phyloP scores from a whole-genome alignment of 306 rosid species.

The Styphnolobium japonicum region DNA sequence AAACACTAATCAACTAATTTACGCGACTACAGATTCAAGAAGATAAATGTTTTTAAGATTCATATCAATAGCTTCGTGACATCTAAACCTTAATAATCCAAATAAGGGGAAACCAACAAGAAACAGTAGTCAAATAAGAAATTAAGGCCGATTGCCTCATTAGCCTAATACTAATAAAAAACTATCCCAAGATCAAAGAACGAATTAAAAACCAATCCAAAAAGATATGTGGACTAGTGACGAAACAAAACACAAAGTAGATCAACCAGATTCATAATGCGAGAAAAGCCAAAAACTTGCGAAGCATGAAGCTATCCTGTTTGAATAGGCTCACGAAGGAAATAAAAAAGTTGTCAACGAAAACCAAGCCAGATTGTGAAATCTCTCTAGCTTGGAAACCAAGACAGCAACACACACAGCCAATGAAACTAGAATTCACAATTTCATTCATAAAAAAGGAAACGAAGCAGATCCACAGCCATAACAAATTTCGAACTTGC shows the following conservation, averaged over 20 bases:
- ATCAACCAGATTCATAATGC: neutral
- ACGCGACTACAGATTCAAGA: neutral
- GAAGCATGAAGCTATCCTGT: neutral
- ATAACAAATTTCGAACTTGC: neutral
- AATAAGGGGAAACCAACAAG: neutral
- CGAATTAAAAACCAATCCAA: neutral
- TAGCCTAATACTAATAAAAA: neutral
- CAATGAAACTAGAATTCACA: neutral
- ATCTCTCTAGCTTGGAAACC: neutral
- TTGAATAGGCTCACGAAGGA: neutral
- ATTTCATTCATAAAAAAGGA: neutral
- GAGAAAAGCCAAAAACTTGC: neutral
- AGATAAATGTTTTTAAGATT: neutral
- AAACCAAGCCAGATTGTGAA: constrained; percentile 3
- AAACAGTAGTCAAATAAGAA: neutral
- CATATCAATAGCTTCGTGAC: neutral
- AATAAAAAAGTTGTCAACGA: neutral
- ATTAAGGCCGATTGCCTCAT: neutral
- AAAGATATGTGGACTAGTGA: neutral
- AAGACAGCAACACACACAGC: neutral
- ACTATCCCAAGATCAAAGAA: neutral
- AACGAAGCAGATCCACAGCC: constrained; percentile 25
- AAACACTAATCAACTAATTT: neutral
- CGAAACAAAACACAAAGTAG: neutral
- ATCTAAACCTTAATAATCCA: constrained; percentile 1